Base-by-base conservation (phyloP, 2,329 filamentous ascomycete species). In the Colletotrichum destructivum region DNA sequence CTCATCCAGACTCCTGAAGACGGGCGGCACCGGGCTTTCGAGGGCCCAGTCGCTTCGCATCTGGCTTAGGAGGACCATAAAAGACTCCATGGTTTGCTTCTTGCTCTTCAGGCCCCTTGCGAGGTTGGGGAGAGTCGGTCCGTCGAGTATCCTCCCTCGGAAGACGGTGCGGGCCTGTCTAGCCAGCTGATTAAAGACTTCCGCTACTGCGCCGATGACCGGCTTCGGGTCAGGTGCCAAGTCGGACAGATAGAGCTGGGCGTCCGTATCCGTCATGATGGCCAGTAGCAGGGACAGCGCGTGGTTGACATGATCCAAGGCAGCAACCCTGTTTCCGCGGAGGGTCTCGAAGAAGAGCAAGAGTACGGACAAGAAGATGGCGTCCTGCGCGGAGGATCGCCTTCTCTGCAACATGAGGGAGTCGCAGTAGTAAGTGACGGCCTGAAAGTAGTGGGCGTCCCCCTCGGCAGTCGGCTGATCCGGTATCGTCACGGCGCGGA, bases 261-360 rank as follows among this genome's bases (percentile, higher is more conserved):
- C 31, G 8, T 77, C 67, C 5, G 63, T 59, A 12, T 80, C 79
- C 0, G 77, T 77, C n/a, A 82, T 12, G 7, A 83, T 57, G 1
- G 77, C 69, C 18, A 83, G 74, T 1, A 83, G 54, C 4, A 83
- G 75, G 11, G 81, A 77, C 12, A 82, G 67, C 0, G 79, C 80
- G 54, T 82, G 81, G 21, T 82, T 82, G 5, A 82, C 73, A 57
- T 82, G 81, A n/a, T 79, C 76, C 18, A 82, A 59, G 0, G 80
- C 81, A 9, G 78, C 78, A 44, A 77, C 79, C 11, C 71, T 74
- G 16, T 79, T 77, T 1, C 78, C 81, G 12, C 79, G 68, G 0
- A 82, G 66, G 0, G 70, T 77, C 42, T 82, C 81, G 16, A 82
- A 82, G 13, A 75, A 77, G 0, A 82, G 59, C 1, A 79, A 71